A percentile compares a stretch with the other conserved stretches of the same genome.
phyloP scores from a whole-genome alignment of 441 rosid genomes.

The Hypseocharis bilobata region DNA sequence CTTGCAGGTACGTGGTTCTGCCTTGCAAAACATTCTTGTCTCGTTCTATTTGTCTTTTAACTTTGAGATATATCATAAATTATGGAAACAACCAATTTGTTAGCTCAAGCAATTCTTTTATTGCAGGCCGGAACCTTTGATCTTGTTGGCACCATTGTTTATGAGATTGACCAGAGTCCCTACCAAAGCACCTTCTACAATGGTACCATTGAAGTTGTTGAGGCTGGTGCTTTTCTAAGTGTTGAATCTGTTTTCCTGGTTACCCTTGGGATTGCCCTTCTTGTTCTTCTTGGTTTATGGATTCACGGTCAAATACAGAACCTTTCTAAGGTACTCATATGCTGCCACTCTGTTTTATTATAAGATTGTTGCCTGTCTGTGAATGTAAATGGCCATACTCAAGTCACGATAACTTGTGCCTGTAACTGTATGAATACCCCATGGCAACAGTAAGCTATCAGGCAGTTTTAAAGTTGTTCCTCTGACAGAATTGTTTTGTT shows the following conservation, averaged over 20 bases:
- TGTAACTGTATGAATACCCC: no score
- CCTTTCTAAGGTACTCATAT: conserved; percentile 57
- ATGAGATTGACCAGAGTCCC: conserved; percentile 72
- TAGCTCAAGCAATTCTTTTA: neutral
- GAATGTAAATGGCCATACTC: neutral
- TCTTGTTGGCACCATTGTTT: conserved; percentile 76
- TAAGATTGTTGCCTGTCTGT: neutral
- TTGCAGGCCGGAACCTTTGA: conserved; percentile 88
- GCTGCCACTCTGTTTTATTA: neutral
- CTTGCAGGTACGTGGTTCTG: conserved; percentile 53
- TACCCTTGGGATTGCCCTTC: conserved; percentile 76
- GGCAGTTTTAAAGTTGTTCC: no score
- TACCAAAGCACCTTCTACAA: conserved; percentile 73
- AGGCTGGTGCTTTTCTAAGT: conserved; percentile 70
- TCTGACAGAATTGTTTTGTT: no score
- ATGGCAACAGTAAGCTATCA: no score
- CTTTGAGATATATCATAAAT: neutral
- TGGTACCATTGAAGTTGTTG: conserved; percentile 87
- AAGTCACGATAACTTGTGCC: neutral
- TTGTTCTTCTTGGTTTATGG: conserved; percentile 75
- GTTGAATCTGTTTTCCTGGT: conserved; percentile 81
- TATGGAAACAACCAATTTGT: neutral
- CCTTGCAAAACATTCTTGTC: neutral
- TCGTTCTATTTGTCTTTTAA: neutral
- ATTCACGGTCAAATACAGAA: conserved; percentile 69